Evolutionary conservation across 345 rosid species (phyloP).

Genomic region (Pugionium cornutum): DNA sequence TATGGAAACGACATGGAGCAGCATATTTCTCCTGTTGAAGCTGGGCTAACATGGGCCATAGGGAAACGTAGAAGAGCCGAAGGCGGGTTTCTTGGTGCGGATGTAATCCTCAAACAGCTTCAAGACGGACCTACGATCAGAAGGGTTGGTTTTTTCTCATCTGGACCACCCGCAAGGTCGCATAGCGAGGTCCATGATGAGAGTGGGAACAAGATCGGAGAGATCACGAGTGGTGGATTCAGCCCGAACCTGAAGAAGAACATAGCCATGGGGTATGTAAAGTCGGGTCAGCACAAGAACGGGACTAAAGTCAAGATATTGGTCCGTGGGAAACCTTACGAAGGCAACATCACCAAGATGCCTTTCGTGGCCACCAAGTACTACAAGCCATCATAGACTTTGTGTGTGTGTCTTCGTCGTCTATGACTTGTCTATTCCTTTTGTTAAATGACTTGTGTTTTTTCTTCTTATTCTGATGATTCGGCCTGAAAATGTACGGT

Average conservation of each 20-base stretch:
- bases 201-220: conserved; percentile 72
- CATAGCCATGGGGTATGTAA: conserved; percentile 96
- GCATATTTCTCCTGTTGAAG: conserved; percentile 84
- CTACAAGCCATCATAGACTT: conserved; percentile 67
- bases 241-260: conserved; percentile 98
- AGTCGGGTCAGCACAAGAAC: conserved; percentile 81
- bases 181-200: conserved; percentile 93
- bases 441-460: conserved; percentile 34
- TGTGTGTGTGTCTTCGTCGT: conserved; percentile 20
- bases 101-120: conserved; percentile 83
- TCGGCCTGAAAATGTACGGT: conserved; percentile 34
- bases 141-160: conserved; percentile 78
- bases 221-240: conserved; percentile 95
- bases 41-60: conserved; percentile 96
- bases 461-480: background rate
- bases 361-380: conserved; percentile 81
- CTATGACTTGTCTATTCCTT: conserved; percentile 26
- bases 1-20: conserved; percentile 98
- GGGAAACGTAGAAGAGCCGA: conserved; percentile 95
- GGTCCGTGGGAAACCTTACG: conserved; percentile 84
- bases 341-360: conserved; percentile 80
- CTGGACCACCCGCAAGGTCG: conserved; percentile 91
- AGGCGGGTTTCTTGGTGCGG: conserved; percentile 95
- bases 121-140: conserved; percentile 82
- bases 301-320: conserved; percentile 80